Percentiles rank a stretch among this genome's conserved stretches.
These are phyloP conservation scores for Saccharomyces paradoxus DNA, from an alignment of 805 yeast species.

Conservation along the genomic window DNA sequence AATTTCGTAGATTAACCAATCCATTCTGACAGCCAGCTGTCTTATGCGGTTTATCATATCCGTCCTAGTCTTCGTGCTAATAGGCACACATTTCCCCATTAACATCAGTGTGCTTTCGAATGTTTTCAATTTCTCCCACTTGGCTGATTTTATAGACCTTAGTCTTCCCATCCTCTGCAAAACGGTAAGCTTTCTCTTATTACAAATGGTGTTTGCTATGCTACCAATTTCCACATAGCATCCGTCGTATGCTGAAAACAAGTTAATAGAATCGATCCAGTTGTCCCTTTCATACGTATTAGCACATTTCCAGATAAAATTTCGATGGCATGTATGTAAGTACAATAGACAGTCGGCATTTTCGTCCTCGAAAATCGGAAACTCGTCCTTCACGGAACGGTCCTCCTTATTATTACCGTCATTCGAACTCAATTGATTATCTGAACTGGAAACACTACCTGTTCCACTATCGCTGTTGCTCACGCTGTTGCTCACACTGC, in stretches of 20 bases:
- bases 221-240: constrained; percentile 17
- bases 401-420: neutral
- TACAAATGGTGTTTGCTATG: constrained; percentile 26
- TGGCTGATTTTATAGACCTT: constrained; percentile 29
- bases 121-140: constrained; percentile 33
- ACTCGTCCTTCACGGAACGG: neutral
- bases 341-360: constrained; percentile 29
- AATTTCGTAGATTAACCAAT: constrained; percentile 50
- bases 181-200: constrained; percentile 20
- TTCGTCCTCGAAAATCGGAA: neutral
- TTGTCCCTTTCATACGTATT: constrained; percentile 40
- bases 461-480: neutral
- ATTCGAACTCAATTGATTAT: neutral
- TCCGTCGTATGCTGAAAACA: constrained; percentile 20
- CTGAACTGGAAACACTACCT: neutral
- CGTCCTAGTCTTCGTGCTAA: constrained; percentile 46
- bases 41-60: constrained; percentile 38
- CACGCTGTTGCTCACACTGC: neutral
- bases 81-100: constrained; percentile 45
- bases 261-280: constrained; percentile 46
- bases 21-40: constrained; percentile 43
- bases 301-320: constrained; percentile 36
- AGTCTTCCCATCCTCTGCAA: constrained; percentile 33
- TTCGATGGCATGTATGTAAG: constrained; percentile 26
- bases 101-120: constrained; percentile 32